These are phyloP conservation scores for Selaginella moellendorffii DNA, from an alignment of 75 land plant genomes.

Conservation along the genomic window DNA sequence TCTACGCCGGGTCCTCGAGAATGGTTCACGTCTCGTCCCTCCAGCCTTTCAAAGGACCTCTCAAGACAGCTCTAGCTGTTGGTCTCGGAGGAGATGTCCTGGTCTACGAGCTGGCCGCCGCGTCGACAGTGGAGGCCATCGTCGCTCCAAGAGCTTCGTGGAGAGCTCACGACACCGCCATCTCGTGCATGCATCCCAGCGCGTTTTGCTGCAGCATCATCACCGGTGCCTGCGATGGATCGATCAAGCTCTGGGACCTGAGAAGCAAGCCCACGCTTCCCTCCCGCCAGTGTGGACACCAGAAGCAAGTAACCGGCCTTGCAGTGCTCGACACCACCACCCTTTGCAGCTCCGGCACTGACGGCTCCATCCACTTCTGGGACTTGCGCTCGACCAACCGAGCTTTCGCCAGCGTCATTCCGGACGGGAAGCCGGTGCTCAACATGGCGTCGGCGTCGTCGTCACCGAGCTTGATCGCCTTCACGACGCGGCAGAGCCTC, in stretches of 20 bases:
- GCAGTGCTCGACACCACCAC: slow-evolving; percentile 15
- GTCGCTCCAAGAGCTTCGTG: slow-evolving; percentile 12
- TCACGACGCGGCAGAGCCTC: slow-evolving; percentile 16
- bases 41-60: slow-evolving; percentile 16
- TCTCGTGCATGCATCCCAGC: slow-evolving; percentile 13
- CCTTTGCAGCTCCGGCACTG: slow-evolving; percentile 7
- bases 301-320: slow-evolving; percentile 11
- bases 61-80: slow-evolving; percentile 12
- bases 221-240: slow-evolving; percentile 20
- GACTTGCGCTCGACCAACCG: slow-evolving; percentile 7
- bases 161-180: slow-evolving; percentile 15
- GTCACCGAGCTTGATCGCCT: slow-evolving; percentile 6
- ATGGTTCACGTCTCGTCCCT: slow-evolving; percentile 9
- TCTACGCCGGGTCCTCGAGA: background rate
- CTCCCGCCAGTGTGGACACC: no score
- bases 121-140: background rate
- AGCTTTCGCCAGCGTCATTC: slow-evolving; percentile 7
- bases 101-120: slow-evolving; percentile 18
- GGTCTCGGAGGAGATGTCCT: slow-evolving; percentile 14
- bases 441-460: slow-evolving; percentile 7
- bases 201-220: slow-evolving; percentile 6
- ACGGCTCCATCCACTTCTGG: slow-evolving; percentile 11
- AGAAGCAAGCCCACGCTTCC: no score
- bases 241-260: slow-evolving; percentile 14
- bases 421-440: slow-evolving; percentile 15